Conservation (phyloP, 2,329 filamentous ascomycete genomes). For the Daldinia sp. region DNA sequence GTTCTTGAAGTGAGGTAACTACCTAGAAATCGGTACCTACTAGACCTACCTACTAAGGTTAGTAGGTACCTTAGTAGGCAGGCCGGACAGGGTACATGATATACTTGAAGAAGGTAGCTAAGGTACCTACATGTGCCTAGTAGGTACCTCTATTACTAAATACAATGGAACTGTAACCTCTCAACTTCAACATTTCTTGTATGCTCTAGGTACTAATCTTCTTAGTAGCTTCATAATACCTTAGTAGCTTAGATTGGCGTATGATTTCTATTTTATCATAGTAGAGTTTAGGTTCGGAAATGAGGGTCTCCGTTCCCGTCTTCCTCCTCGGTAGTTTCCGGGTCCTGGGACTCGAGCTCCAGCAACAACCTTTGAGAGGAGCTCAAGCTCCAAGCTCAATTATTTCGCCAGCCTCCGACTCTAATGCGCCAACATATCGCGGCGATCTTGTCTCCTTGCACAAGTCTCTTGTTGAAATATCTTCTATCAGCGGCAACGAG, state of each 20-base stretch:
- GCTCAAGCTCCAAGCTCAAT: slow-evolving; percentile 12
- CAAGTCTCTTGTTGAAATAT: slow-evolving; percentile 77
- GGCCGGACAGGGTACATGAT: background rate
- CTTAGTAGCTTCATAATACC: background rate
- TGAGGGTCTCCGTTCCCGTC: slow-evolving; percentile 36
- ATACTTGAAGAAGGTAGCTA: background rate
- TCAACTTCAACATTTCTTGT: background rate
- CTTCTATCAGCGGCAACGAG: slow-evolving; percentile 79
- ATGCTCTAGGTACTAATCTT: background rate
- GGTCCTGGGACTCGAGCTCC: slow-evolving; percentile 34
- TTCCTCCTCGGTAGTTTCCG: slow-evolving; percentile 30
- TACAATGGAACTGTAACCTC: background rate
- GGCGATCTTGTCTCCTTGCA: slow-evolving; percentile 76
- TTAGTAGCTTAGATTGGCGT: background rate
- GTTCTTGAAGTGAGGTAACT: background rate
- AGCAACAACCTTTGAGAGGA: slow-evolving; percentile 34
- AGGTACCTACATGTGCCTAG: background rate
- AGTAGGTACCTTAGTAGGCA: no score
- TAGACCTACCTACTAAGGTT: no score
- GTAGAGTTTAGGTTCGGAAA: slow-evolving; percentile 10
- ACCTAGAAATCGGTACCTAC: no score
- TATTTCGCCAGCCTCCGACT: slow-evolving; percentile 4
- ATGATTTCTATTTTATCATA: background rate
- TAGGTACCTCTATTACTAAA: background rate
- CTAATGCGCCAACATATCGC: slow-evolving; percentile 56